Base-by-base conservation (phyloP, 129 eudicot species). In the Tanacetum coccineum region DNA sequence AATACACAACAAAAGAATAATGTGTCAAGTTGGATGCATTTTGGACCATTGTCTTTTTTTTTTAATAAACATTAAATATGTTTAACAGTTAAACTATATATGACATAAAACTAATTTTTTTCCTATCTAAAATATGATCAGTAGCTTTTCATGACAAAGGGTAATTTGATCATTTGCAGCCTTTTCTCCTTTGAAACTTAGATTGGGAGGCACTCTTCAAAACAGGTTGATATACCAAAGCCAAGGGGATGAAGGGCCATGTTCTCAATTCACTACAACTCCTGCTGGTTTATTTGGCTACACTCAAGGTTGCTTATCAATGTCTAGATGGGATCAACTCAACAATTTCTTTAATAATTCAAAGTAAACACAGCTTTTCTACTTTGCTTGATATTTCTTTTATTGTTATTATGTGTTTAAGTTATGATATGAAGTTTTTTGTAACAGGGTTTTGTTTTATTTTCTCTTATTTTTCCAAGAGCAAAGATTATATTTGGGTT, bases 141-240 rank as follows among this genome's bases (percentile, higher is more conserved):
- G 25, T 13, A 55, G 18, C 9, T 19, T 15, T 59, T 13, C 8
- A 17, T 71, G 21, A 71, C 68, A 71, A 11, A 18, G 44, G 61
- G 6, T 60, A 49, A 70, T 51, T 72, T 62, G 70, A 28, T 53
- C 47, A 6, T 50, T 70, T 79, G 78, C 90, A 94, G 99, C 97
- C 28, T 84, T 94, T 76, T 84, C 96, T 18, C 93, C 99, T 4
- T 76, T 94, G 57, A 94, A 89, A 80, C 79, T 94, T 50, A 87
- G 99, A 88, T 70, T 94, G 25, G 99, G 99, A 7, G 99, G 99
- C 45, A 94, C 96, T 22, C 77, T 89, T 75, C 95, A 94, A 82
- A 83, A 94, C 61, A 89, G 70, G 66, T 72, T 94, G 40, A 70
- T 73, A 13, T 93, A 82, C 75, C 89, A 93, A 82, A 81, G 59